Evolutionary conservation across 1,139 yeast species (phyloP).

Genomic region (Yarrowia galli): DNA sequence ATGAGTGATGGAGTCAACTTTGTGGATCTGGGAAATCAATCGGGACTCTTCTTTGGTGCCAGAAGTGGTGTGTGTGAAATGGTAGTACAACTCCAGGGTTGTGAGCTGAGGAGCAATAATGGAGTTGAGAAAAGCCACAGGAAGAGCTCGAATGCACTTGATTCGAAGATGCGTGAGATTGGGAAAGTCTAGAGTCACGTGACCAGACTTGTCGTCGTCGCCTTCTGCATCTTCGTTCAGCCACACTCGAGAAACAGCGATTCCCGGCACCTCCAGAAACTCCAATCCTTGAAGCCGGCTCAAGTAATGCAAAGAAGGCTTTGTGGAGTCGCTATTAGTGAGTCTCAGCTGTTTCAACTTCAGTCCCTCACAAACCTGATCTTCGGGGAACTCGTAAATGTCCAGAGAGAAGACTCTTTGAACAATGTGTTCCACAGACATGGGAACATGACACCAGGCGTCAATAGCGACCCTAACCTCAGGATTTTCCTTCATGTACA

Average conservation of each 20-base stretch:
- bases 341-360: slow-evolving; percentile 5
- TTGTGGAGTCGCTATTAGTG: slow-evolving; percentile 20
- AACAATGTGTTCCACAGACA: slow-evolving; percentile 23
- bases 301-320: slow-evolving; percentile 11
- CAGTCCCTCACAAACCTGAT: neutral
- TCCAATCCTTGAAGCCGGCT: neutral
- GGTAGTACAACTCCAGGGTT: slow-evolving; percentile 13
- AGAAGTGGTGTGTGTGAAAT: slow-evolving; percentile 14
- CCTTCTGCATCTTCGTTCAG: neutral
- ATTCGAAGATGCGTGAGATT: slow-evolving; percentile 27
- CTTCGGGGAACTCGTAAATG: slow-evolving; percentile 33
- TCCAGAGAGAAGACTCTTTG: slow-evolving; percentile 31
- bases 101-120: slow-evolving; percentile 1
- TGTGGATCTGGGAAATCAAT: neutral
- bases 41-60: neutral
- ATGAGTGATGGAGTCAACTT: neutral
- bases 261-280: slow-evolving; percentile 31
- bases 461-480: slow-evolving; percentile 20
- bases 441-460: slow-evolving; percentile 32
- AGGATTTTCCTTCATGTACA: slow-evolving; percentile 25
- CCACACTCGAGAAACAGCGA: slow-evolving; percentile 17
- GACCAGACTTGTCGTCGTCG: neutral
- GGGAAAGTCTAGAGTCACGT: neutral
- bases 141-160: slow-evolving; percentile 16
- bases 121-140: slow-evolving; percentile 17